Evolutionary conservation across 371 early-diverging fungal genomes (phyloP), one percentile per base, ranked within the genome.

Genomic region (Mortierella sp.): DNA sequence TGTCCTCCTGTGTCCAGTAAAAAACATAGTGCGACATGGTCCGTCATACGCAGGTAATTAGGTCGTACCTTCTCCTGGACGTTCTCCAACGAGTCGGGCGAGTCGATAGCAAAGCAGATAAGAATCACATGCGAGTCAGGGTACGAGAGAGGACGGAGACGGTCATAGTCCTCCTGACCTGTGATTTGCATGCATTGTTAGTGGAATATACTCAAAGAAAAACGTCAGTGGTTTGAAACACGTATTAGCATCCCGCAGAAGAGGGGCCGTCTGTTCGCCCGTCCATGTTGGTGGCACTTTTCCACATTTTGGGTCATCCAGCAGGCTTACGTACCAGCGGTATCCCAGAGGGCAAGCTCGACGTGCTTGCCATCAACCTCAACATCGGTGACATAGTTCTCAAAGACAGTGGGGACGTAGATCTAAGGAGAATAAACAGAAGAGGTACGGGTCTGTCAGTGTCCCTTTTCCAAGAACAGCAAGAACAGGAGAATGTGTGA

Each of bases 291-390:
- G 11, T 45, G 29, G 14, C 22, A 22, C 53, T 14, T n/a, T 24
- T 66, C 10, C 2, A 16, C 44, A 19, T 37, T 24, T 6, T 24
- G 24, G 31, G 13, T 2, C 47, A 39, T n/a, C 44, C 29, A 14
- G 8, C 40, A 40, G n/a, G 37, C 43, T 10, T 61, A 64, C 52
- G 80, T 93, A 87, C 97, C 98, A 63, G 99, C 99, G 29, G 99
- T 98, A 93, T 99, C 99, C 99, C 99, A 99, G 52, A 99, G 88
- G 41, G 97, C 96, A 41, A 99, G 90, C 88, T 99, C 97, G 44
- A 99, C 95, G 14, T 91, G 92, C 87, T 92, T 93, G 80, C 95
- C 96, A 89, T 98, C 98, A 22, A 98, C 94, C 74, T 94, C 92
- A 73, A 98, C 96, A 85, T 97, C 97, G 53, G 95, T 95, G 66